Base-by-base conservation (phyloP, 148 eudicot species). In the Rhododendron simsii region DNA sequence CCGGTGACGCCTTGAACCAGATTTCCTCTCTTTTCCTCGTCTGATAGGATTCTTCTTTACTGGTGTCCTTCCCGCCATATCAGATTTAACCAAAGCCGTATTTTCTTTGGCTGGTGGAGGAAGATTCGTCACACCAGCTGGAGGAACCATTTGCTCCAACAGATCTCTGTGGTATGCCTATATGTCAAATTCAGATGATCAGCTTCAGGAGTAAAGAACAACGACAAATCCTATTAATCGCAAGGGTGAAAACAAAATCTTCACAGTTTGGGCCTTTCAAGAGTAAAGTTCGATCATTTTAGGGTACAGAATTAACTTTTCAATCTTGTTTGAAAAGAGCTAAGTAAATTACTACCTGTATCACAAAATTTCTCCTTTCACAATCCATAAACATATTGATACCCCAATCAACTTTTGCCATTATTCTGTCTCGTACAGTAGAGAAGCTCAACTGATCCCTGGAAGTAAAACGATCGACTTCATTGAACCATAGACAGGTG, bases 401-500 rank as follows among this genome's bases (percentile, higher is more conserved):
- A 69, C 90, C 87, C 99, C 99, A 96, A 85, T 89, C 86, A 87
- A 95, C 93, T 86, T 92, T 87, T 6, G 98, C 91, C 88, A 90
- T 89, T 85, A 96, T 88, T 90, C 88, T 95, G 87, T 96, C 99
- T 71, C 99, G 92, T 39, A 96, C 98, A 73, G 92, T 94, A 65
- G 98, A 93, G 90, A 96, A 96, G 91, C 99, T 96, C 84, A 96
- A 88, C 87, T 96, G 99, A 87, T 96, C 99, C 88, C 99, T 90
- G 48, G 99, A 93, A 84, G 99, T 96, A 89, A 96, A 96, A 28
- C 99, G 98, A 86, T 96, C 99, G 41, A 96, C 98, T 90, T 96
- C 99, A 84, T 95, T 96, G 90, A 95, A 96, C 99, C 99, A 96
- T 55, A 94, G 88, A 88, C 99, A 96, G 87, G 98, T 90, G 87